phyloP scores from a whole-genome alignment of 2,329 filamentous ascomycete genomes.

The Cladophialophora chaetospira region DNA sequence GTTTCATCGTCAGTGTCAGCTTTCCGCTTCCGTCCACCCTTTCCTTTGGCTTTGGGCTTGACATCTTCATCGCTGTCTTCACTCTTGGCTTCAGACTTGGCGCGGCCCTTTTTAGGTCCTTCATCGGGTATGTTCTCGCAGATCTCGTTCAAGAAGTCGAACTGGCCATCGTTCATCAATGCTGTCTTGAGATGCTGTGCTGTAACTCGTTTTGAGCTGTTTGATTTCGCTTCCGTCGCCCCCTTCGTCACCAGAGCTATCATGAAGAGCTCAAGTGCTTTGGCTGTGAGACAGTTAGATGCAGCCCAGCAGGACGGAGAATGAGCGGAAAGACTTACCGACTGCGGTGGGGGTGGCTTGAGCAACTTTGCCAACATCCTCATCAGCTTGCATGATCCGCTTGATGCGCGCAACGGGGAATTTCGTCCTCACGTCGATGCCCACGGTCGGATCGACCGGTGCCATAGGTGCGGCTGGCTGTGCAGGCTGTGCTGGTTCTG shows the following conservation, averaged over 20 bases:
- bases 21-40: slow-evolving; percentile 26
- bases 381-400: slow-evolving; percentile 98
- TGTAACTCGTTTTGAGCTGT: slow-evolving; percentile 76
- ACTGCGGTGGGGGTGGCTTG: slow-evolving; percentile 97
- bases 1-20: slow-evolving; percentile 24
- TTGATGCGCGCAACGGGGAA: slow-evolving; percentile 98
- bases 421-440: slow-evolving; percentile 83
- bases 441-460: slow-evolving; percentile 42
- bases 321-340: slow-evolving; percentile 51
- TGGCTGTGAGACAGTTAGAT: slow-evolving; percentile 57
- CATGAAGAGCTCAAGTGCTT: slow-evolving; percentile 97
- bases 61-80: slow-evolving; percentile 32
- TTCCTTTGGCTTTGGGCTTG: slow-evolving; percentile 28
- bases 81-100: slow-evolving; percentile 31
- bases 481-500: slow-evolving; percentile 6
- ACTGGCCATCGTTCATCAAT: slow-evolving; percentile 83
- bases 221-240: slow-evolving; percentile 75
- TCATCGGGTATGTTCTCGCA: slow-evolving; percentile 76
- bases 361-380: slow-evolving; percentile 96
- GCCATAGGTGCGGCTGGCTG: slow-evolving; percentile 21
- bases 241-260: slow-evolving; percentile 88
- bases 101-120: slow-evolving; percentile 29
- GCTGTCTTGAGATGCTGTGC: slow-evolving; percentile 90
- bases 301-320: not conserved
- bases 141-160: slow-evolving; percentile 91